These are phyloP conservation scores for Hydrangea macrophylla DNA, from an alignment of 148 eudicot genomes.

Conservation along the genomic window DNA sequence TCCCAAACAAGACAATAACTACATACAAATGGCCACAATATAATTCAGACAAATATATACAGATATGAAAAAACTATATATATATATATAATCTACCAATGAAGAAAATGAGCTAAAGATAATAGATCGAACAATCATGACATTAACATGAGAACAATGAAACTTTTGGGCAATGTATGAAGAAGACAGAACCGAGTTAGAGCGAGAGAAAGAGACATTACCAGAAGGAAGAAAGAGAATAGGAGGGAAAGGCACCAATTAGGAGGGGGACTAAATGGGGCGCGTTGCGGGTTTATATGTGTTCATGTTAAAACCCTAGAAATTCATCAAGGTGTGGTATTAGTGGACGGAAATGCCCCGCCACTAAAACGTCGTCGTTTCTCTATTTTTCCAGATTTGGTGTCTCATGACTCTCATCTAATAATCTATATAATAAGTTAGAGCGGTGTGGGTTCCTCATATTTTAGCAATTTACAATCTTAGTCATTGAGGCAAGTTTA, in stretches of 20 bases:
- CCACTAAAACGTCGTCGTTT: no score
- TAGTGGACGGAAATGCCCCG: no score
- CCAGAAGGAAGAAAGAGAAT: not conserved
- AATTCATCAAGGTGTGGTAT: not conserved
- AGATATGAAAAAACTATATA: no score
- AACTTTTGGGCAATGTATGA: no score
- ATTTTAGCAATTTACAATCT: no score
- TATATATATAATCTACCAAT: no score
- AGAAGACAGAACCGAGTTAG: not conserved
- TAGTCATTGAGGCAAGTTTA: no score
- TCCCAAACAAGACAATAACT: not conserved
- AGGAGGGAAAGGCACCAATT: not conserved
- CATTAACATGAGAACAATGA: not conserved
- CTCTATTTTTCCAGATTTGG: no score
- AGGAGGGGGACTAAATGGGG: not conserved
- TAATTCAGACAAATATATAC: not conserved
- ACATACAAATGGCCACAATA: not conserved
- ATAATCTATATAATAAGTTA: no score
- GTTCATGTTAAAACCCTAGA: not conserved
- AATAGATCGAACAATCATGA: not conserved
- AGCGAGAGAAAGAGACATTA: not conserved
- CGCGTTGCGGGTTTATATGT: not conserved
- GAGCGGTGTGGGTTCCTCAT: no score
- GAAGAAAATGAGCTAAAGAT: not conserved
- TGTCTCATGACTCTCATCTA: no score